phyloP scores from a whole-genome alignment of 108 stramenopile genomes.

The Schizochytrium sp. region DNA sequence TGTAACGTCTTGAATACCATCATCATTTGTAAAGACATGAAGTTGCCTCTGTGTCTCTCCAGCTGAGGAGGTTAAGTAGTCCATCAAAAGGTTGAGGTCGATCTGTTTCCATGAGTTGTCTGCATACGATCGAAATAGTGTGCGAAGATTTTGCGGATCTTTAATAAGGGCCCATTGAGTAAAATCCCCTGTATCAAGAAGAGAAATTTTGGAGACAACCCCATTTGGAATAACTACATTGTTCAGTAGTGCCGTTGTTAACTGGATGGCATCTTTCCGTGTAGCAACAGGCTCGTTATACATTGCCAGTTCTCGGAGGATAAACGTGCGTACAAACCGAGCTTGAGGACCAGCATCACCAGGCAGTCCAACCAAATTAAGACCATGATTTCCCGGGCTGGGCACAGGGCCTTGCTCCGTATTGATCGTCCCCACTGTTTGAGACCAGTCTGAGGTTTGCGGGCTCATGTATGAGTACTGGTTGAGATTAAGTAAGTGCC shows the following conservation, averaged over 20 bases:
- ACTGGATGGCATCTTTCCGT: conserved; percentile 2
- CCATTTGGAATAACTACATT: conserved; percentile 53
- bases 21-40: neutral
- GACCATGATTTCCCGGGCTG: neutral
- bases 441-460: neutral
- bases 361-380: conserved; percentile 24
- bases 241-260: conserved; percentile 55
- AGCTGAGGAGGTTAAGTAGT: neutral
- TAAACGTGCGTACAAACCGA: conserved; percentile 58
- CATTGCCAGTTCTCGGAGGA: conserved; percentile 49
- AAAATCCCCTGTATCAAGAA: neutral
- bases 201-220: neutral
- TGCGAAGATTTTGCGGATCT: neutral
- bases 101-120: conserved; percentile 33
- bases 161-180: conserved; percentile 62
- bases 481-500: conserved; percentile 63
- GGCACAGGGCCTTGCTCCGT: neutral
- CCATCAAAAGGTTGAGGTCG: conserved; percentile 16
- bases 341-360: conserved; percentile 41
- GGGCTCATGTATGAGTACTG: neutral
- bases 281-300: neutral
- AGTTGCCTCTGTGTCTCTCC: neutral
- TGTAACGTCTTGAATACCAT: conserved; percentile 20
- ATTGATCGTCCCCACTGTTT: neutral
- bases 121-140: conserved; percentile 20